Base-by-base conservation (phyloP, 164 flowering plant genomes). In the Amborella trichopoda region DNA sequence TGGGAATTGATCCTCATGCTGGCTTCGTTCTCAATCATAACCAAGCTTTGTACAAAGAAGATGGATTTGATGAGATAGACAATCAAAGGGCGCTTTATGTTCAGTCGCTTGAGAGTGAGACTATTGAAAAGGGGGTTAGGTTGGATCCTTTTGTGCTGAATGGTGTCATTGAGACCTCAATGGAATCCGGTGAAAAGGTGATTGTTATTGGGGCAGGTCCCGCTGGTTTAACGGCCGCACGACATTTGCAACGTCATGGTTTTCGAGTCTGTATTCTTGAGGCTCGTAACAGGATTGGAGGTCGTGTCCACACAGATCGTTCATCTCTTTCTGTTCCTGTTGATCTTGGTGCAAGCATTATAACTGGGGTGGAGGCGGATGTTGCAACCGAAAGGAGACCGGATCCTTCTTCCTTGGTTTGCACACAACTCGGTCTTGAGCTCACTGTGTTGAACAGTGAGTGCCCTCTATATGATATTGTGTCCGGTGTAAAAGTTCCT, bases 341-440 rank as follows among this genome's bases (percentile, higher is more conserved):
- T 34, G 99, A 93, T 70, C 83, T 93, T 62, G 99, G 99, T 48
- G 99, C 99, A 49, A 93, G 99, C 71, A 93, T 93, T 53, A 87
- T 93, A 42, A 93, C 99, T 4, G 99, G 99, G 36, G 88, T 93
- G 48, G 99, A 93, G 75, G 99, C 99, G 52, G 99, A 93, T 69
- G 81, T 82, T 67, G 81, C 77, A 25, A 72, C 94, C 49, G 95
- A 81, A 64, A 71, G 99, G 64, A 76, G 96, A 57, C 88, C 99
- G 28, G 99, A 93, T 62, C 99, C 99, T 52, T 93, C 99, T 42
- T 73, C 96, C 13, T 66, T 93, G 73, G 52, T 93, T 43, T 93
- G 99, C 71, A 70, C 86, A 52, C 99, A 93, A 64, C 66, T 93
- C 53, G 99, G 95, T 26, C 78, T 93, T 57, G 89, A 93, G 58